phyloP scores from a whole-genome alignment of 805 yeast species.

The Clavispora phyllophila region DNA sequence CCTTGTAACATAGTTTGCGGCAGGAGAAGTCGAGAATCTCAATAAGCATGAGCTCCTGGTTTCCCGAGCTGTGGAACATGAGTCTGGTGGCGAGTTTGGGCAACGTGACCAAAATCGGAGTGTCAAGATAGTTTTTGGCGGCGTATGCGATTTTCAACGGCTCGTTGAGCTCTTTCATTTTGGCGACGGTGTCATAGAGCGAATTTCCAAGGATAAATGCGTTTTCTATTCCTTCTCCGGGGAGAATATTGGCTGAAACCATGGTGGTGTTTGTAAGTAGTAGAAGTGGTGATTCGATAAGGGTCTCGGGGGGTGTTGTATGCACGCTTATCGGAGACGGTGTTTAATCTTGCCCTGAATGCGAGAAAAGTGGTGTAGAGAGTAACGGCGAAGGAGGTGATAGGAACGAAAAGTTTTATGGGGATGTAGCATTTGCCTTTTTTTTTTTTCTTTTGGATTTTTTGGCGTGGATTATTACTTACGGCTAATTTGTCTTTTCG shows the following conservation, averaged over 20 bases:
- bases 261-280: not conserved
- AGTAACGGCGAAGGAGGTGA: too few relatives aligned
- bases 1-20: slow-evolving; percentile 27
- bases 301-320: not conserved
- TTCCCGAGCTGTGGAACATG: slow-evolving; percentile 22
- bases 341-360: too few relatives aligned
- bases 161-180: slow-evolving; percentile 22
- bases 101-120: slow-evolving; percentile 28
- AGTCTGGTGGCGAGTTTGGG: slow-evolving; percentile 22
- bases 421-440: too few relatives aligned
- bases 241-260: slow-evolving; percentile 16
- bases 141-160: slow-evolving; percentile 27
- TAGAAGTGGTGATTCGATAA: not conserved
- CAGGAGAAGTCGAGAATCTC: slow-evolving; percentile 22
- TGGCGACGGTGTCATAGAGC: slow-evolving; percentile 24
- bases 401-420: too few relatives aligned
- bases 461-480: too few relatives aligned
- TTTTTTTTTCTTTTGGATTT: too few relatives aligned
- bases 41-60: slow-evolving; percentile 25
- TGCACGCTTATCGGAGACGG: not conserved
- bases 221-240: slow-evolving; percentile 35
- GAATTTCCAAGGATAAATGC: slow-evolving; percentile 24
- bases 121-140: slow-evolving; percentile 22
- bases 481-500: too few relatives aligned
- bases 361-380: too few relatives aligned